phyloP scores from a whole-genome alignment of 1,284 basidiomycete species.

The Clitocybe nebularis region DNA sequence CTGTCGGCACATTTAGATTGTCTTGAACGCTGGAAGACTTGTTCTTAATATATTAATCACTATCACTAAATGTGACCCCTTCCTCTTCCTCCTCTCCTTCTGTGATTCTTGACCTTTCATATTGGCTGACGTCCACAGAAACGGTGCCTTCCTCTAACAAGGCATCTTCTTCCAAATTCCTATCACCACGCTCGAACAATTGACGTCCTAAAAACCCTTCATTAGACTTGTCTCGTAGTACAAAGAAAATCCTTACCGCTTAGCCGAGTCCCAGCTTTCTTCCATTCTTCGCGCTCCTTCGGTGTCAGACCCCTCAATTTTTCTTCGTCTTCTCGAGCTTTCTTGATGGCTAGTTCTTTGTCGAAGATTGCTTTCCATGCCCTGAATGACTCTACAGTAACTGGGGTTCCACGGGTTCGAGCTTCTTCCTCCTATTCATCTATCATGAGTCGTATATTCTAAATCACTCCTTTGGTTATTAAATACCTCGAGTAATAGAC shows the following conservation, averaged over 20 bases:
- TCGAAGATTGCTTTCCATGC: conserved; percentile 82
- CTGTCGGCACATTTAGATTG: no score
- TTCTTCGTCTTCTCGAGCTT: conserved; percentile 77
- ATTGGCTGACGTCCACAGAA: conserved; percentile 85
- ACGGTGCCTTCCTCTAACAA: conserved; percentile 80
- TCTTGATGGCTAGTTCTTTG: conserved; percentile 57
- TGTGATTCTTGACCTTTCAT: conserved; percentile 60
- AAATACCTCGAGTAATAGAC: conserved; percentile 70
- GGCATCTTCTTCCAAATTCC: conserved; percentile 71
- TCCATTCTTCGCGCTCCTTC: conserved; percentile 90
- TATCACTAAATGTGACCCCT: conserved; percentile 74
- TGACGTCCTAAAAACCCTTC: conserved; percentile 64
- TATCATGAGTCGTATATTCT: neutral
- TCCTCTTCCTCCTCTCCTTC: conserved; percentile 62
- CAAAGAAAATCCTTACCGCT: conserved; percentile 50
- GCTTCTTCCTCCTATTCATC: conserved; percentile 75
- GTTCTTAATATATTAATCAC: conserved; percentile 46
- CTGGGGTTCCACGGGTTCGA: conserved; percentile 85
- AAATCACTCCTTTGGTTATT: neutral
- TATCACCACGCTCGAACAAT: conserved; percentile 79
- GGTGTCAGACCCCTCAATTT: conserved; percentile 69
- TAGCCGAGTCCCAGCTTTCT: conserved; percentile 58
- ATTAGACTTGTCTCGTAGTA: conserved; percentile 1
- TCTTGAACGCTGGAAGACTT: no score
- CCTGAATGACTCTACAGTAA: conserved; percentile 80